phyloP scores from a whole-genome alignment of 1,139 yeast species.

The Magnusiomyces paraingens region DNA sequence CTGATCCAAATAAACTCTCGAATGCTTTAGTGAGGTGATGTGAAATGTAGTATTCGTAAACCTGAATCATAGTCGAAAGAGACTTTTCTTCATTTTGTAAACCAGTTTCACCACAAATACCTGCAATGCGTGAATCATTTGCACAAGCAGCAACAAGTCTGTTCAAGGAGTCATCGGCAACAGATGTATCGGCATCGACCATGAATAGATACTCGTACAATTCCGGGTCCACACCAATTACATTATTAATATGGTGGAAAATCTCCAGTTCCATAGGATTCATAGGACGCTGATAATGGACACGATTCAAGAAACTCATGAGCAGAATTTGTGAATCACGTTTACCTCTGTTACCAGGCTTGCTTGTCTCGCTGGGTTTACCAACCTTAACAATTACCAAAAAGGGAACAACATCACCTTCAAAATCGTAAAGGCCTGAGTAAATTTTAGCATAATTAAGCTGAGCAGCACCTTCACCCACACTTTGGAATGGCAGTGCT shows the following conservation, averaged over 20 bases:
- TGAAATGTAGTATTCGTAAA: conserved; percentile 40
- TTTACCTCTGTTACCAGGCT: conserved; percentile 41
- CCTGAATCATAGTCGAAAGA: conserved; percentile 40
- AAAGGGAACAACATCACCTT: conserved; percentile 41
- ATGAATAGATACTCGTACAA: conserved; percentile 38
- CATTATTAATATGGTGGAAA: conserved; percentile 38
- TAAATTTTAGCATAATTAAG: conserved; percentile 39
- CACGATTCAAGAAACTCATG: conserved; percentile 39
- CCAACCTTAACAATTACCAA: conserved; percentile 40
- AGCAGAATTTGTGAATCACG: conserved; percentile 40
- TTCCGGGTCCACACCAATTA: conserved; percentile 41
- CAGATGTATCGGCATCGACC: conserved; percentile 41
- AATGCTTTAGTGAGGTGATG: conserved; percentile 40
- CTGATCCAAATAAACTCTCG: conserved; percentile 38
- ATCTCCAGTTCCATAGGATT: conserved; percentile 38
- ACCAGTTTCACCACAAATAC: conserved; percentile 40
- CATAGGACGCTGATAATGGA: conserved; percentile 39
- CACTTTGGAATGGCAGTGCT: conserved; percentile 35
- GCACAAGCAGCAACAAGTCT: conserved; percentile 35
- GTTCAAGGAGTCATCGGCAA: conserved; percentile 33
- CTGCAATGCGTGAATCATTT: conserved; percentile 35
- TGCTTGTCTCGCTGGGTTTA: conserved; percentile 36
- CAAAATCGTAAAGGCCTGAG: conserved; percentile 38
- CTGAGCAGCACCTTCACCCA: conserved; percentile 39
- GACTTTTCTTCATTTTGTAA: conserved; percentile 36